Base-by-base conservation (phyloP, 2,329 filamentous ascomycete species). In the Colletotrichum destructivum region DNA sequence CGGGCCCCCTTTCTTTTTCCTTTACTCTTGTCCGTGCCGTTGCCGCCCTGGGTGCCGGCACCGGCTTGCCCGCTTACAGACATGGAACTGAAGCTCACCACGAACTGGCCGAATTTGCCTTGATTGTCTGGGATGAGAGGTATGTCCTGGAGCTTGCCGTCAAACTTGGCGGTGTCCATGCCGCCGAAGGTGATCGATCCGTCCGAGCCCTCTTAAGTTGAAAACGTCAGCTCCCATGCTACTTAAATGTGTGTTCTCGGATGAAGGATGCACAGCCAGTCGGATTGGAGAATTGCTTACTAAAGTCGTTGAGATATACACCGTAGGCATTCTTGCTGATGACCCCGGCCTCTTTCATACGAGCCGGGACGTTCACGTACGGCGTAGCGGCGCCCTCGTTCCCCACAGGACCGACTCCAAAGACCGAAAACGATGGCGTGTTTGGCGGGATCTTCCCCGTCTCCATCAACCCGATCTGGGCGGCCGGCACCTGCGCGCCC, bases 141-240 rank as follows among this genome's bases (percentile, higher is more conserved):
- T 2, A 72, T 18, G 9, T 57, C 49, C 8, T 63, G 64, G n/a
- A 72, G 52, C 15, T 62, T 42, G 44, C 66, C 69, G 2, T 67
- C 66, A 55, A 69, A 67, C 42, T 67, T 62, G 40, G 66, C 69
- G 2, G 69, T 67, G 31, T 72, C 69, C 16, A 72, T 56, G 23
- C 65, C 69, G 6, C 69, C 69, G 23, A 69, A 72, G 18, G 62
- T 47, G 59, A 72, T 40, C 1, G 56, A 62, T 21, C 65, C 69
- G 21, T 64, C 62, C n/a, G 60, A 46, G 6, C 57, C 51, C 31
- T 40, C 54, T 68, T 68, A 23, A n/a, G 18, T 42, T 31, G 26
- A 31, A 44, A 59, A 16, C 18, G 56, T 62, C 23, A 62, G 51
- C 16, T n/a, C 13, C 9, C 21, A 23, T 4, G 11, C 13, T 31